Evolutionary conservation across 2,329 filamentous ascomycete species (phyloP), one percentile per base, ranked within the genome.

Genomic region (Aspergillus novoparasiticus): DNA sequence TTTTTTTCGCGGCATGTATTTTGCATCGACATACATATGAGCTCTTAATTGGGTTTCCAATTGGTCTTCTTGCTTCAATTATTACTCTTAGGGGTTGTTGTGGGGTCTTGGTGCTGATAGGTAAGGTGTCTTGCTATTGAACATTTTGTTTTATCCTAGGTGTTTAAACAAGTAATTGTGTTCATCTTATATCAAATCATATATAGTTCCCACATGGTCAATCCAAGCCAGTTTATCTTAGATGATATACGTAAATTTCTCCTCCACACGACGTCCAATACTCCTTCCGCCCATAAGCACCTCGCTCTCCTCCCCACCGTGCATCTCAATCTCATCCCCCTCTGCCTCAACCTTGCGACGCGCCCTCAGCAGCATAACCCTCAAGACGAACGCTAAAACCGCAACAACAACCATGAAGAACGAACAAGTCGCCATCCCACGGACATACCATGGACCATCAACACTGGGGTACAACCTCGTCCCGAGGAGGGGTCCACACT

Each of bases 401-500:
- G 86, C 87, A 5, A 91, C 89, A 1, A 79, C 75, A 3, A 84
- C 66, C 89, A 92, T 90, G 62, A 88, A 88, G 11, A 74, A 79
- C 0, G 87, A 86, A 69, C 89, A 91, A 1, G 84, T 79, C 34
- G 78, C 78, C 87, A 91, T 91, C 2, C 89, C 89, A 1, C 70
- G 77, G 3, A 85, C 79, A 71, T 89, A 91, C 73, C 84, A 89
- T 1, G 89, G 88, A 11, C 80, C 84, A 64, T 90, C 85, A 12
- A 72, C 69, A 23, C 73, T 68, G 0, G 89, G 89, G 69, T 90
- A 91, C 57, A 91, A 76, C 51, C 87, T 81, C 8, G 87, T 89
- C 19, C 89, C 89, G n/a, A 91, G 79, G 4, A 91, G 78, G 2
- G 92, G 92, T 0, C 92, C 92, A 66, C 89, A 55, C 34, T 55